Percentiles rank a stretch among this genome's conserved stretches.
phyloP scores from a whole-genome alignment of 805 yeast species.

The Metschnikowia continentalis region DNA sequence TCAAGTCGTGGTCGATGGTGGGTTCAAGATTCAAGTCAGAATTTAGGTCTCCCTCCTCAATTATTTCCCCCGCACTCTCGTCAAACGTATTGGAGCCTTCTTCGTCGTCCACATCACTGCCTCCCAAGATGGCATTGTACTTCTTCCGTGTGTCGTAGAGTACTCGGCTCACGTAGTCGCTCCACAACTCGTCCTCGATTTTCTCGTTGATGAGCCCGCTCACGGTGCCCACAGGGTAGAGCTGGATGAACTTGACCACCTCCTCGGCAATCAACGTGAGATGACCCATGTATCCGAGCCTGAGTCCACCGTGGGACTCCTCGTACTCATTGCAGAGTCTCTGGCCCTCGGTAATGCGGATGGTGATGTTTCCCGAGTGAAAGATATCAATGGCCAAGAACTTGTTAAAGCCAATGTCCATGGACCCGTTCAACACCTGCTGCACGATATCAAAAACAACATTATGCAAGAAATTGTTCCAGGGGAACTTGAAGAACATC shows the following conservation, averaged over 20 bases:
- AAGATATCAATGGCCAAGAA: constrained; percentile 55
- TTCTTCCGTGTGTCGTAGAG: constrained; percentile 87
- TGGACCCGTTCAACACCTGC: constrained; percentile 44
- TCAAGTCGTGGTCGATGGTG: constrained; percentile 26
- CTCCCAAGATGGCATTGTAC: constrained; percentile 91
- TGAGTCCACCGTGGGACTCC: constrained; percentile 22
- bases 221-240: constrained; percentile 37
- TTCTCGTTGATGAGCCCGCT: constrained; percentile 36
- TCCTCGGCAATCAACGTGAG: constrained; percentile 31
- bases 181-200: constrained; percentile 57
- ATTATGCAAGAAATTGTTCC: constrained; percentile 46
- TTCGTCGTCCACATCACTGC: constrained; percentile 44
- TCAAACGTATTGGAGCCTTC: constrained; percentile 20
- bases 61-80: constrained; percentile 37
- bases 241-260: constrained; percentile 28
- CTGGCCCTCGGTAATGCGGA: constrained; percentile 43
- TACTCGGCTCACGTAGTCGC: constrained; percentile 73
- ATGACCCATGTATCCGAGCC: constrained; percentile 31
- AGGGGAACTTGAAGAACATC: constrained; percentile 44
- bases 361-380: constrained; percentile 42
- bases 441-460: constrained; percentile 47
- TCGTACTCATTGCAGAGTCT: constrained; percentile 30
- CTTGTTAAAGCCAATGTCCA: constrained; percentile 48
- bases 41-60: constrained; percentile 31
- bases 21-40: constrained; percentile 30